A percentile compares a stretch with the other conserved stretches of the same genome.
phyloP scores from a whole-genome alignment of 495 filamentous ascomycete species.

The Terfezia claveryi region DNA sequence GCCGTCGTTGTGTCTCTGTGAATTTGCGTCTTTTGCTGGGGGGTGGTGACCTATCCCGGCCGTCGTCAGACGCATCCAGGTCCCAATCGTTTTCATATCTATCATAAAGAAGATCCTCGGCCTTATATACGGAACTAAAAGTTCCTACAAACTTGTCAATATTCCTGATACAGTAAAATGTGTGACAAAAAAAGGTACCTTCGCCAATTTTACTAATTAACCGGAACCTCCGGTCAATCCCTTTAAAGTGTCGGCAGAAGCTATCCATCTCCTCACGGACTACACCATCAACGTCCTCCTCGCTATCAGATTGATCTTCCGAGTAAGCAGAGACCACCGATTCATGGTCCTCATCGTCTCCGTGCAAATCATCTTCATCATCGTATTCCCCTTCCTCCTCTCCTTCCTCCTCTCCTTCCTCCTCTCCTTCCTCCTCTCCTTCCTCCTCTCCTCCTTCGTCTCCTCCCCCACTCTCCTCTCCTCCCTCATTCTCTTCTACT shows the following conservation, averaged over 20 bases:
- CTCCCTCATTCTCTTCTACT: background rate
- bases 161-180: constrained; percentile 1
- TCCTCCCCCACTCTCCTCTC: constrained; percentile 16
- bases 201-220: constrained; percentile 94
- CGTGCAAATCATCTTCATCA: constrained; percentile 18
- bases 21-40: constrained; percentile 10
- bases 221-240: constrained; percentile 63
- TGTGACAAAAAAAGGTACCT: constrained; percentile 31
- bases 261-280: constrained; percentile 70
- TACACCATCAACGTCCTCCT: constrained; percentile 42
- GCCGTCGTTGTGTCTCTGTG: constrained; percentile 19
- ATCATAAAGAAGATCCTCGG: constrained; percentile 81
- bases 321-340: constrained; percentile 24
- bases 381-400: constrained; percentile 20
- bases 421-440: constrained; percentile 13
- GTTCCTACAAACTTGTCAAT: constrained; percentile 24
- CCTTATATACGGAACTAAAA: constrained; percentile 97
- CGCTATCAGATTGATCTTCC: constrained; percentile 30
- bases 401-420: constrained; percentile 14
- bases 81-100: constrained; percentile 77
- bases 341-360: constrained; percentile 26
- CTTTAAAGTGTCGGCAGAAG: constrained; percentile 58
- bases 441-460: constrained; percentile 15
- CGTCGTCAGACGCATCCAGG: constrained; percentile 35
- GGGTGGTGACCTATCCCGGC: constrained; percentile 27